Conservation (phyloP, 1,284 basidiomycete species). For the Ceratobasidium sp. region DNA sequence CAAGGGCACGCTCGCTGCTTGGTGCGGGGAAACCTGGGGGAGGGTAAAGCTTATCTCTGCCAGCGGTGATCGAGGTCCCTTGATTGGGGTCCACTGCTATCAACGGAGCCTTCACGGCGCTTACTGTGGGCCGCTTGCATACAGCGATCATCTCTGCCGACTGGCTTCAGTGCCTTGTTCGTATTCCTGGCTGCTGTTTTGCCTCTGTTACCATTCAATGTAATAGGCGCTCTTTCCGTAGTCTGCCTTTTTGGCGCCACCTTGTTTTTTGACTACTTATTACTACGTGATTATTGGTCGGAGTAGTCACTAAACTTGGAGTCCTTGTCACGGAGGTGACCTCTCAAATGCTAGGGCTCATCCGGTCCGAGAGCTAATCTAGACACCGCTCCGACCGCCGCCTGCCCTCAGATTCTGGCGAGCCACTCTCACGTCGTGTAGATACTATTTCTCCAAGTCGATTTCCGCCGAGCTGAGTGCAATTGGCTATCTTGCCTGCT, state of each 20-base stretch:
- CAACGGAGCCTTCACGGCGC: constrained; percentile 14
- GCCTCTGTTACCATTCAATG: background rate
- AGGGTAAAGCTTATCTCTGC: constrained; percentile 29
- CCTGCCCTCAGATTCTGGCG: background rate
- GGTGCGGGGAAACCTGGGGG: constrained; percentile 23
- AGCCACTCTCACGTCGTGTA: constrained; percentile 2
- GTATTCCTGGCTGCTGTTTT: background rate
- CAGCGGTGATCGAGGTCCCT: constrained; percentile 33
- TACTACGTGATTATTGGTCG: background rate
- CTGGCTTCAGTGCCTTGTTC: background rate
- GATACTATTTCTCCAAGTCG: background rate
- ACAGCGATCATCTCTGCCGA: background rate
- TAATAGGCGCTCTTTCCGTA: background rate
- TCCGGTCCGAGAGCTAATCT: no score
- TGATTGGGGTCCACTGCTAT: constrained; percentile 19
- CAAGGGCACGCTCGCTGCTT: constrained; percentile 21
- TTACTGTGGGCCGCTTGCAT: background rate
- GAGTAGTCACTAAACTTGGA: background rate
- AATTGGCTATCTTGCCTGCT: constrained; percentile 3
- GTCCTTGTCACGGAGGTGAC: background rate
- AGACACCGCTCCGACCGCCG: background rate
- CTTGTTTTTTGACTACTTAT: background rate
- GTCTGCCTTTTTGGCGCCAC: background rate
- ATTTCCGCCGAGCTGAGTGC: background rate
- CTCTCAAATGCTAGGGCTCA: background rate